Conservation (phyloP, 2,329 filamentous ascomycete species). For the Apiospora phragmitis region DNA sequence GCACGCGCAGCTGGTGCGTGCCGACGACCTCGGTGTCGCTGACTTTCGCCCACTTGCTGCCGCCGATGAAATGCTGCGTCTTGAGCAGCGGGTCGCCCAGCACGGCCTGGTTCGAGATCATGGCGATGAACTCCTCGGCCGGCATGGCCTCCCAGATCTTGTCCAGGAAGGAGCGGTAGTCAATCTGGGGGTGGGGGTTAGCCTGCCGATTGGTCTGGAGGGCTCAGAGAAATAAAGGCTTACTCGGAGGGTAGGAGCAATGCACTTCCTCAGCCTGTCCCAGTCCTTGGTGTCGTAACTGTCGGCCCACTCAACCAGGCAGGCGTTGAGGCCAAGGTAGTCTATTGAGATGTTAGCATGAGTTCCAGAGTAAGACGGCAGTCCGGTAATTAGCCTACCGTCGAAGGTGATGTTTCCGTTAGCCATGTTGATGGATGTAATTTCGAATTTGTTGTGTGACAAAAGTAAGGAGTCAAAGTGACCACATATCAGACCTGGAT, state of each 20-base stretch:
- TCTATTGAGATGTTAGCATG: constrained; percentile 17
- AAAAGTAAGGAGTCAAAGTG: background rate
- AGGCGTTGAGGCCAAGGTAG: constrained; percentile 32
- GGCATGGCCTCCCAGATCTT: constrained; percentile 63
- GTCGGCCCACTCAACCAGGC: constrained; percentile 58
- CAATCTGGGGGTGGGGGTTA: constrained; percentile 50
- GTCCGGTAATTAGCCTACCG: background rate
- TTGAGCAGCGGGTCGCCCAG: constrained; percentile 62
- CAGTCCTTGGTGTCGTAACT: constrained; percentile 67
- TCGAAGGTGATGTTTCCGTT: constrained; percentile 8
- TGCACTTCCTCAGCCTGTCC: constrained; percentile 57
- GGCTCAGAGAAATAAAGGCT: constrained; percentile 16
- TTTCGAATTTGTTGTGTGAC: background rate
- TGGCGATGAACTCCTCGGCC: constrained; percentile 59
- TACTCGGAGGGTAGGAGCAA: constrained; percentile 60
- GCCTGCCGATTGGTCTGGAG: background rate
- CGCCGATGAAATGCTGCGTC: constrained; percentile 67
- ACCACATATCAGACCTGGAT: background rate
- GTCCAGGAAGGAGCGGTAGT: constrained; percentile 67
- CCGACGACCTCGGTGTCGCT: constrained; percentile 60
- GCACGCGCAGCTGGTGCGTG: constrained; percentile 62
- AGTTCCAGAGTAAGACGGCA: background rate
- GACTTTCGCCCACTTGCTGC: constrained; percentile 56
- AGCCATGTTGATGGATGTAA: background rate
- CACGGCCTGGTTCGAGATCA: constrained; percentile 57